Evolutionary conservation across 306 rosid species (phyloP).

Genomic region (Glycine latifolia): DNA sequence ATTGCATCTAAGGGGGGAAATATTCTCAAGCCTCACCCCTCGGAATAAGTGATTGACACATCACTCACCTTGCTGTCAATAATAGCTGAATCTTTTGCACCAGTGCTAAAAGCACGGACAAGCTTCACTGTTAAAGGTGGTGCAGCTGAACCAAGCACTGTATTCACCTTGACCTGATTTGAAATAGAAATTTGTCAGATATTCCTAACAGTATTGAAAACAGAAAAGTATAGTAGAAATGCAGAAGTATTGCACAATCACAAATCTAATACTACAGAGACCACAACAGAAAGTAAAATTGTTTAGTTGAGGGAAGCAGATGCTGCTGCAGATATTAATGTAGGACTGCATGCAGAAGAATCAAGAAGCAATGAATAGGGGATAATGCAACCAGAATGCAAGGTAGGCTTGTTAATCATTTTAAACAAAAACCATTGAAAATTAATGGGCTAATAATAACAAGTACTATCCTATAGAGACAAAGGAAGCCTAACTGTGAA

Average conservation of each 20-base stretch:
- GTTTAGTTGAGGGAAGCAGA: constrained; percentile 22
- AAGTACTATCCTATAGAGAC: not conserved
- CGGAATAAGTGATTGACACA: constrained; percentile 30
- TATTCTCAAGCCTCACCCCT: constrained; percentile 32
- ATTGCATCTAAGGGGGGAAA: not conserved
- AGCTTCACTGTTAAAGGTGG: constrained; percentile 88
- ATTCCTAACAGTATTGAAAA: constrained; percentile 8
- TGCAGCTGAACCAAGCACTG: constrained; percentile 91
- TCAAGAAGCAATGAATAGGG: constrained; percentile 1
- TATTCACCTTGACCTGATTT: constrained; percentile 84
- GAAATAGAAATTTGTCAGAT: constrained; percentile 33
- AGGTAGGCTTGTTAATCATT: not conserved
- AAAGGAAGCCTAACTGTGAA: constrained; percentile 11
- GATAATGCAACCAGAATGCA: not conserved
- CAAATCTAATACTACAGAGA: constrained; percentile 23
- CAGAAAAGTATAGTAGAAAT: constrained; percentile 17
- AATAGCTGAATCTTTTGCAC: constrained; percentile 68
- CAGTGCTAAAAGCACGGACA: constrained; percentile 66
- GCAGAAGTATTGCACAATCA: not conserved
- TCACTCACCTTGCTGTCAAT: constrained; percentile 70
- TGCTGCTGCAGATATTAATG: constrained; percentile 36
- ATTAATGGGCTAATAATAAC: not conserved
- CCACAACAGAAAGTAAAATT: constrained; percentile 38
- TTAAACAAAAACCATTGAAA: not conserved
- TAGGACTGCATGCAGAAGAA: constrained; percentile 30